Evolutionary conservation across 140 eudicot species (phyloP).

Genomic region (Cichorium intybus): DNA sequence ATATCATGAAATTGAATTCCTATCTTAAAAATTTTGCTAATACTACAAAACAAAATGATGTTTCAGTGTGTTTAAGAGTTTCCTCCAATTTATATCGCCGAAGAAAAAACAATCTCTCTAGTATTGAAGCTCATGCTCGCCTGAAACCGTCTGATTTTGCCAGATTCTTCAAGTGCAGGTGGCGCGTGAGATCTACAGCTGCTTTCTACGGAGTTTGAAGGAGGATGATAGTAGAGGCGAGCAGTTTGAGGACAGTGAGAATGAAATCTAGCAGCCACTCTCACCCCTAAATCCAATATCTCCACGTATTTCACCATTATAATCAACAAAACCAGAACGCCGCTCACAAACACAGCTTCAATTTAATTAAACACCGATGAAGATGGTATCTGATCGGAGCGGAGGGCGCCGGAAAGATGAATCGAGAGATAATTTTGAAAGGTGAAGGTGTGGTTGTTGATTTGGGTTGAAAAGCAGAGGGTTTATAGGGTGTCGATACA

Average conservation of each 20-base stretch:
- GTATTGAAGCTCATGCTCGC: conserved; percentile 15
- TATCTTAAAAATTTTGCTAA: not conserved
- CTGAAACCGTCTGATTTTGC: conserved; percentile 12
- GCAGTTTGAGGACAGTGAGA: conserved; percentile 58
- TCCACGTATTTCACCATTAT: conserved; percentile 44
- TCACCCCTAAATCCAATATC: conserved; percentile 43
- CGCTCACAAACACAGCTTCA: not conserved
- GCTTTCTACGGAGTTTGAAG: conserved; percentile 25
- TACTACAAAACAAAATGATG: not conserved
- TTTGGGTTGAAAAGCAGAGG: not conserved
- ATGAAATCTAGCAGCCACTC: conserved; percentile 50
- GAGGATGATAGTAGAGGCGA: conserved; percentile 41
- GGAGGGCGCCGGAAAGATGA: conserved; percentile 1
- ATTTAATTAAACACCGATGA: not conserved
- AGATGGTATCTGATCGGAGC: not conserved
- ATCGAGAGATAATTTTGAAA: conserved; percentile 8
- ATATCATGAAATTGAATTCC: not conserved
- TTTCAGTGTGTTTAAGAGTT: not conserved
- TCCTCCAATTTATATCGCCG: conserved; percentile 20
- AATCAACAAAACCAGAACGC: not conserved
- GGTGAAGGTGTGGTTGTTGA: not conserved
- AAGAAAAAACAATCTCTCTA: conserved; percentile 32
- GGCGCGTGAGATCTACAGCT: conserved; percentile 6
- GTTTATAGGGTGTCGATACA: not conserved
- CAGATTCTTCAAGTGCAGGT: conserved; percentile 5